These are phyloP conservation scores for Coemansia sp. DNA, from an alignment of 192 early-diverging fungal species.

Conservation along the genomic window DNA sequence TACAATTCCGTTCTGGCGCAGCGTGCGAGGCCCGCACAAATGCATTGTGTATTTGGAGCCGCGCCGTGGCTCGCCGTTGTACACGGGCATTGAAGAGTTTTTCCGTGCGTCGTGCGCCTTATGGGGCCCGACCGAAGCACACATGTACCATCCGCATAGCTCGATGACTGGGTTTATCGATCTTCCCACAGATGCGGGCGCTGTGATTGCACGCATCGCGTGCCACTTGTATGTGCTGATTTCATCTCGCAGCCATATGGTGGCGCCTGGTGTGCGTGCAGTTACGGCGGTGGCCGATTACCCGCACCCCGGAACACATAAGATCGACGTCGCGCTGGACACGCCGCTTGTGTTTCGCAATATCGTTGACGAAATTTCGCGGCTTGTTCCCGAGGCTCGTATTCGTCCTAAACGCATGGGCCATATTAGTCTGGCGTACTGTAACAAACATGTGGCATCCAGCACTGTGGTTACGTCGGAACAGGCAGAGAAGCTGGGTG, in stretches of 20 bases:
- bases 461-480: constrained; percentile 18
- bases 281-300: constrained; percentile 26
- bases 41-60: constrained; percentile 52
- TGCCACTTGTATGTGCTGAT: constrained; percentile 17
- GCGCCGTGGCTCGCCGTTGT: constrained; percentile 22
- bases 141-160: constrained; percentile 51
- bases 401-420: constrained; percentile 40
- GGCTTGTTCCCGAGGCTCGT: constrained; percentile 21
- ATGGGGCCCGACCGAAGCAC: constrained; percentile 37
- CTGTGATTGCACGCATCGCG: constrained; percentile 14
- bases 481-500: constrained; percentile 13
- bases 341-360: constrained; percentile 28
- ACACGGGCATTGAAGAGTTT: constrained; percentile 38
- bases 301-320: constrained; percentile 44
- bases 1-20: constrained; percentile 21
- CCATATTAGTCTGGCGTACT: constrained; percentile 44
- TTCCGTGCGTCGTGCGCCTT: constrained; percentile 14
- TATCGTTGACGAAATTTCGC: constrained; percentile 18
- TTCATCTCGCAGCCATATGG: background rate
- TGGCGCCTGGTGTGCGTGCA: constrained; percentile 6
- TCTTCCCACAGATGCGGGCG: constrained; percentile 4
- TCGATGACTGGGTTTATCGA: constrained; percentile 55
- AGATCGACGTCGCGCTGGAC: constrained; percentile 41
- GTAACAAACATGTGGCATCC: constrained; percentile 43
- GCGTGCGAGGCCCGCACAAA: constrained; percentile 17